phyloP scores from a whole-genome alignment of 805 yeast genomes.

The Starmerella floris region DNA sequence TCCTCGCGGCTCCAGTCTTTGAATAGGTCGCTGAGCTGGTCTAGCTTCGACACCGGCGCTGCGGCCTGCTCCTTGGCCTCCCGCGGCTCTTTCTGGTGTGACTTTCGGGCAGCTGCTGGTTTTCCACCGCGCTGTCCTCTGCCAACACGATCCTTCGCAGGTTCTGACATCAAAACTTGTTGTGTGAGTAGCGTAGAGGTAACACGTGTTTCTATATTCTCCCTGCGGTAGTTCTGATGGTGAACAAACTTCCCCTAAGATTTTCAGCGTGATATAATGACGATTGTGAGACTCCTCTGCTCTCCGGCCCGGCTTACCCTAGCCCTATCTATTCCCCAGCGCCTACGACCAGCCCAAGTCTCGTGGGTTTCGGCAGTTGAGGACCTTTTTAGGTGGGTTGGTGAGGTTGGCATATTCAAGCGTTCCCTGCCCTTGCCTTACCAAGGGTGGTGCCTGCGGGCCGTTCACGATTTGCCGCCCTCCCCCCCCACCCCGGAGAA shows the following conservation, averaged over 20 bases:
- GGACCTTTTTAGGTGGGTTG: too few species aligned
- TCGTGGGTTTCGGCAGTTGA: too few species aligned
- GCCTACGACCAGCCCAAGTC: too few species aligned
- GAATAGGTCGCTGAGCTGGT: slow-evolving; percentile 58
- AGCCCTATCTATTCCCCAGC: too few species aligned
- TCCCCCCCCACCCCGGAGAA: too few species aligned
- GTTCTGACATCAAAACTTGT: slow-evolving; percentile 8
- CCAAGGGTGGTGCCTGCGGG: too few species aligned
- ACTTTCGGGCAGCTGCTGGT: not conserved
- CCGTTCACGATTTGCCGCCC: too few species aligned
- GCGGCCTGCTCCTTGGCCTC: not conserved
- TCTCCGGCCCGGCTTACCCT: too few species aligned
- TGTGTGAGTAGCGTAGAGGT: not conserved
- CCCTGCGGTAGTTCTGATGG: not conserved
- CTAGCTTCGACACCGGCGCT: slow-evolving; percentile 25
- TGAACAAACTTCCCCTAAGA: not conserved
- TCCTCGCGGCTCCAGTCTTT: slow-evolving; percentile 92
- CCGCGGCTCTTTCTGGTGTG: not conserved
- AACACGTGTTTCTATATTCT: not conserved
- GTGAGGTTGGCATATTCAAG: too few species aligned
- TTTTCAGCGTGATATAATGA: not conserved
- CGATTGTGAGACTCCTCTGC: not conserved
- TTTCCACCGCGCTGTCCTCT: slow-evolving; percentile 7
- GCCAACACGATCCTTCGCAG: slow-evolving; percentile 15
- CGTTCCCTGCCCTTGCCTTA: too few species aligned